Evolutionary conservation across 371 early-diverging fungal species (phyloP).

Genomic region (Mucor lusitanicus): DNA sequence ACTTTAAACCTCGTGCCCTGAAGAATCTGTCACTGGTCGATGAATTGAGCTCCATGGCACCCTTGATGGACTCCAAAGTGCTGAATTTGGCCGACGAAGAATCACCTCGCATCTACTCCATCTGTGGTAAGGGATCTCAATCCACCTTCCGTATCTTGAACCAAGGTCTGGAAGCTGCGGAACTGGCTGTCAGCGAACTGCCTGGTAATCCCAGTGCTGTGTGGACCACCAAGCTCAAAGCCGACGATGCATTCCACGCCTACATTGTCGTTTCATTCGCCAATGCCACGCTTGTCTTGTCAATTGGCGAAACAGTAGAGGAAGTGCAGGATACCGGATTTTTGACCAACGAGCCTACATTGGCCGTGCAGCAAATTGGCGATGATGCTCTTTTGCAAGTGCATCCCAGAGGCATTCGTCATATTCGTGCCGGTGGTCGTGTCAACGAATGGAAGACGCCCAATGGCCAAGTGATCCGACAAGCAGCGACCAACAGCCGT

Average conservation of each 20-base stretch:
- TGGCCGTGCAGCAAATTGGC: conserved; percentile 84
- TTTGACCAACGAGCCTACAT: conserved; percentile 76
- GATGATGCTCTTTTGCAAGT: conserved; percentile 93
- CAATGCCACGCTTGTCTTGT: conserved; percentile 90
- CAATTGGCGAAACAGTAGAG: conserved; percentile 94
- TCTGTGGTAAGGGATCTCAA: conserved; percentile 84
- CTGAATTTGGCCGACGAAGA: conserved; percentile 90
- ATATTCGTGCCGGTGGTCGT: conserved; percentile 83
- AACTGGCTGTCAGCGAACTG: conserved; percentile 90
- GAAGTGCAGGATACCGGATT: conserved; percentile 93
- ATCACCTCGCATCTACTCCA: conserved; percentile 89
- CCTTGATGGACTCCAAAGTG: conserved; percentile 77
- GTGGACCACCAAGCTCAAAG: conserved; percentile 85
- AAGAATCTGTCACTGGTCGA: conserved; percentile 86
- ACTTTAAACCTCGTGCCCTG: conserved; percentile 82
- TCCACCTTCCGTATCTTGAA: conserved; percentile 87
- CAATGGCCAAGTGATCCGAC: conserved; percentile 64
- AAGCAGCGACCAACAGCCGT: conserved; percentile 83
- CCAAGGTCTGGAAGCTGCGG: conserved; percentile 90
- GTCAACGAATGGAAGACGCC: conserved; percentile 96
- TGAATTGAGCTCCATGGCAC: conserved; percentile 84
- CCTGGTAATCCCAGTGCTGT: conserved; percentile 94
- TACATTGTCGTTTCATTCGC: conserved; percentile 94
- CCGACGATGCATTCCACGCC: conserved; percentile 72
- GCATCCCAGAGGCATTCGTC: conserved; percentile 85